These are phyloP conservation scores for Trichoderma sp. DNA, from an alignment of 2,329 filamentous ascomycete species.

Conservation along the genomic window DNA sequence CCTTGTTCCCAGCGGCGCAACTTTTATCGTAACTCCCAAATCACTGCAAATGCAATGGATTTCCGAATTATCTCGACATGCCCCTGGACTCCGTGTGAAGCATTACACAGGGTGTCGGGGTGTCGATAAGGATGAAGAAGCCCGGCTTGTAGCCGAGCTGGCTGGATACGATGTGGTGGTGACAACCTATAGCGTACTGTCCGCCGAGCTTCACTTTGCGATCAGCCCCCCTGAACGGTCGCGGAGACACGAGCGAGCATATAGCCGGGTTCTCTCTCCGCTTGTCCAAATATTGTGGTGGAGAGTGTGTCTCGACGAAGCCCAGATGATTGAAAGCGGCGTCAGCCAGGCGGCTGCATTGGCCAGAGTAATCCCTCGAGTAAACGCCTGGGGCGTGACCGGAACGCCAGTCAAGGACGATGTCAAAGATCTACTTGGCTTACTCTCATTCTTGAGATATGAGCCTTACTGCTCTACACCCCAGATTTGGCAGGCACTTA, in stretches of 20 bases:
- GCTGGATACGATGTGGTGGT: constrained; percentile 62
- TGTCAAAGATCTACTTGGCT: constrained; percentile 74
- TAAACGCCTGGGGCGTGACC: constrained; percentile 90
- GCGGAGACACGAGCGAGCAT: constrained; percentile 67
- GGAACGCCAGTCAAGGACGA: constrained; percentile 84
- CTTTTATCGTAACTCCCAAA: constrained; percentile 64
- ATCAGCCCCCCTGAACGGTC: constrained; percentile 69
- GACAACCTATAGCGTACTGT: constrained; percentile 72
- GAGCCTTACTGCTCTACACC: constrained; percentile 71
- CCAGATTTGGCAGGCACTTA: constrained; percentile 70
- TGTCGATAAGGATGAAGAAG: constrained; percentile 42
- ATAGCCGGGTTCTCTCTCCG: constrained; percentile 71
- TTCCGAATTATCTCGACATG: constrained; percentile 61
- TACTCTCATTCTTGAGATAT: constrained; percentile 79
- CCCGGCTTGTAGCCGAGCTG: constrained; percentile 50
- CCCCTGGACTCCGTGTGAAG: constrained; percentile 59
- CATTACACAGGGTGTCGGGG: constrained; percentile 58
- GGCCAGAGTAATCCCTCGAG: constrained; percentile 76
- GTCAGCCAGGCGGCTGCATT: constrained; percentile 82
- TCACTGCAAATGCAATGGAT: constrained; percentile 65
- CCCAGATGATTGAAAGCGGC: constrained; percentile 92
- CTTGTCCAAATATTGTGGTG: constrained; percentile 85
- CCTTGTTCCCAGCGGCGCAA: constrained; percentile 57
- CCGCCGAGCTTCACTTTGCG: constrained; percentile 78
- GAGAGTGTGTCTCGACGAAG: constrained; percentile 77